Base-by-base conservation (phyloP, 2,329 filamentous ascomycete species). In the Beauveria medogensis region DNA sequence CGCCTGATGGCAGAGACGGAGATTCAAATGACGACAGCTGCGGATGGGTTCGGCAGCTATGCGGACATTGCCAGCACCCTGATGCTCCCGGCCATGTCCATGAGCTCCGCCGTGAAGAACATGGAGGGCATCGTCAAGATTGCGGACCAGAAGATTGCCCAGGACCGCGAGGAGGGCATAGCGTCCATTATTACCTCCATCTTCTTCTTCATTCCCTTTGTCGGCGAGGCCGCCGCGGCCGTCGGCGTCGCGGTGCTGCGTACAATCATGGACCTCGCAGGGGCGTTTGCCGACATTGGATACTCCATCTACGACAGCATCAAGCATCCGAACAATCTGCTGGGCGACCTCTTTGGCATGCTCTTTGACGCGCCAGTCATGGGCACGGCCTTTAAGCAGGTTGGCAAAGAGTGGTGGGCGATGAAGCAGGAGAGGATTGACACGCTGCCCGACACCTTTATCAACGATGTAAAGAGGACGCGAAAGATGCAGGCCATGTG, bases 131-230 rank as follows among this genome's bases (percentile, higher is more conserved):
- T 55, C 44, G 58, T 60, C 43, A 48, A 60, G 52, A 41, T 60
- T n/a, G 58, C 58, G 7, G 22, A 60, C 51, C 41, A 60, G 60
- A 92, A 92, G 72, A 86, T 94, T 51, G 78, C 82, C 1, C 88
- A 92, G 71, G 50, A 55, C 30, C 58, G 58, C 20, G 9, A 60
- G 41, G 50, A 54, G 43, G 52, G 41, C 41, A 60, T 60, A 44
- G 58, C 58, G 3, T 30, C 51, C 41, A 55, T 54, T 20, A 55
- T 60, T 28, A 14, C 41, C 10, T 12, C 58, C 24, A 16, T 60
- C 28, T 60, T 60, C 28, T 60, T 60, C 51, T 55, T 60, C 28
- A 50, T 60, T 9, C 58, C 58, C n/a, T 54, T 60, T 43, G 43
- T 55, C 34, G 58, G 58, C 24, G 51, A 60, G 51, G 58, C 52